Percentiles rank a stretch among this genome's conserved stretches.
phyloP scores from a whole-genome alignment of 2,329 filamentous ascomycete genomes.

The Taxawa tesnikishii region DNA sequence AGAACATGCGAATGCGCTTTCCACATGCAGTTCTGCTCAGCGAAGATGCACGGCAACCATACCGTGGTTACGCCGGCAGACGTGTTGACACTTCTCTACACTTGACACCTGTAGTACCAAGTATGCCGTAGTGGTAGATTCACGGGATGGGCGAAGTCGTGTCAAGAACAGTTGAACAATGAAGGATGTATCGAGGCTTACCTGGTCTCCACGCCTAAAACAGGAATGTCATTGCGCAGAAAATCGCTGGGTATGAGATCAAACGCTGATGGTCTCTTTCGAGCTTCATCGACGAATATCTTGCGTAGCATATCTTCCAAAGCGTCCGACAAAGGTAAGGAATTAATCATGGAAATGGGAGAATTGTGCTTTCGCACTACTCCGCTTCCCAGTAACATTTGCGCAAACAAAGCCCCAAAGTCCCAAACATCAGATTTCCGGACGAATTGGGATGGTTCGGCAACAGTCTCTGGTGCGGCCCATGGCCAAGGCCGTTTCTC shows the following conservation, averaged over 20 bases:
- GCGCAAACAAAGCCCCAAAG: constrained; percentile 77
- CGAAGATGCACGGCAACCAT: too few species aligned
- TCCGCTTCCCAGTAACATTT: constrained; percentile 85
- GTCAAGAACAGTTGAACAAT: too few species aligned
- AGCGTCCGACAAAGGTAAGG: constrained; percentile 58
- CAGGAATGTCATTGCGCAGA: constrained; percentile 35
- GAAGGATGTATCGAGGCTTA: too few species aligned
- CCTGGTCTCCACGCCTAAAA: too few species aligned
- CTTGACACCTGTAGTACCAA: too few species aligned
- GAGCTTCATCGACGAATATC: constrained; percentile 74
- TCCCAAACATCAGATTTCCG: constrained; percentile 92
- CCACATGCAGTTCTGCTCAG: too few species aligned
- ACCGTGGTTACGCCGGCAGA: too few species aligned
- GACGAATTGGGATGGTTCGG: constrained; percentile 36
- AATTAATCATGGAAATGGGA: constrained; percentile 60
- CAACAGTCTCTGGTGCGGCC: constrained; percentile 7
- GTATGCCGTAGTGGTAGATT: too few species aligned
- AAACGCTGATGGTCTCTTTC: constrained; percentile 76
- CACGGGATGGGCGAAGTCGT: too few species aligned
- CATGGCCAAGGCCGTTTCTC: constrained; percentile 29
- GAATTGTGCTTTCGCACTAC: constrained; percentile 67
- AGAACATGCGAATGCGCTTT: too few species aligned
- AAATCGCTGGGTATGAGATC: constrained; percentile 50
- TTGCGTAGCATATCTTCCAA: constrained; percentile 70
- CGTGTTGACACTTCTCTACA: too few species aligned